A percentile compares a stretch with the other conserved stretches of the same genome.
Conservation (phyloP, 441 rosid species). For the Hypseocharis bilobata region DNA sequence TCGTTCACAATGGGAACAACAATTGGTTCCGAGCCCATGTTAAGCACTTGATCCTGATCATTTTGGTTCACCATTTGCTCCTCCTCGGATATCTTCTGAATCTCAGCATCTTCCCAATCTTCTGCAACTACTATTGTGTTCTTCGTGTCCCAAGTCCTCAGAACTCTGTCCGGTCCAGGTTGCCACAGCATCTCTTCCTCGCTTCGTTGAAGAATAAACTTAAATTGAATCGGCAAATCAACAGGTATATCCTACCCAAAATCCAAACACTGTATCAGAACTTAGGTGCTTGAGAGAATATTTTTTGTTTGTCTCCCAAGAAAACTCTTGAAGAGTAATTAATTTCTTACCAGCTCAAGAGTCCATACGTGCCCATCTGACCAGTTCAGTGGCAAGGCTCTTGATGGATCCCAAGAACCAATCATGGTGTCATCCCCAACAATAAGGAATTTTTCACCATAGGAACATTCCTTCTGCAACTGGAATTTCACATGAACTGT, state of each 20-base stretch:
- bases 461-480: constrained; percentile 32
- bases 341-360: constrained; percentile 34
- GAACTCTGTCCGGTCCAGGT: constrained; percentile 36
- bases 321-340: too few species aligned
- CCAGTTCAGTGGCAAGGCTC: constrained; percentile 37
- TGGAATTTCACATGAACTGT: constrained; percentile 35
- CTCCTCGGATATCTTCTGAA: constrained; percentile 25
- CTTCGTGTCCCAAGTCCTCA: constrained; percentile 34
- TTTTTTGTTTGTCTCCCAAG: too few species aligned
- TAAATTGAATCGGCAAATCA: constrained; percentile 31
- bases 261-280: background rate
- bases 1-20: background rate
- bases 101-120: constrained; percentile 38
- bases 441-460: constrained; percentile 34
- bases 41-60: background rate
- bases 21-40: background rate
- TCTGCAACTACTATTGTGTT: constrained; percentile 26
- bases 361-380: constrained; percentile 40
- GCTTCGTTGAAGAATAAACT: constrained; percentile 26
- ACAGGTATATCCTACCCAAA: constrained; percentile 29
- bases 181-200: constrained; percentile 34
- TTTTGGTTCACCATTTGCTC: constrained; percentile 3
- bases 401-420: constrained; percentile 38
- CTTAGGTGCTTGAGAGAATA: too few species aligned
- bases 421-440: constrained; percentile 33